Evolutionary conservation across 2,329 filamentous ascomycete genomes (phyloP).

Genomic region (Diaporthe sp.): DNA sequence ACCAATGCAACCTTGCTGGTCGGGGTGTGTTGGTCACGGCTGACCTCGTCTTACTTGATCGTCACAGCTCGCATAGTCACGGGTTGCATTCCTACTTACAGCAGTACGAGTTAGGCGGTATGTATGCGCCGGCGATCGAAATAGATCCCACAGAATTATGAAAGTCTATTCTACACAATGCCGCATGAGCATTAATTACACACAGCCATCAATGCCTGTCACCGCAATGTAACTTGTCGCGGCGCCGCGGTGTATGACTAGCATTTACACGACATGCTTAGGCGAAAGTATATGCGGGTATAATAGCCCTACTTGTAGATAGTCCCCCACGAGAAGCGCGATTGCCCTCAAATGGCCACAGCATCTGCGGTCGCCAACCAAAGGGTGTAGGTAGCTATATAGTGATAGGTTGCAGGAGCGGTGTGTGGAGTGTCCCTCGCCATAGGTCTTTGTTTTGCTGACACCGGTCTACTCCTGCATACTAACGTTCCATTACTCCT

Average conservation of each 20-base stretch:
- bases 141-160: not conserved
- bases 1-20: constrained; percentile 2
- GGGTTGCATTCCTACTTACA: not conserved
- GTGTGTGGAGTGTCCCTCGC: constrained; percentile 1
- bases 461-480: constrained; percentile 16
- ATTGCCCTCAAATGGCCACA: not conserved
- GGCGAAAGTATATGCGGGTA: constrained; percentile 23
- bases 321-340: constrained; percentile 13
- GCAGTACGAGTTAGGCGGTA: no score
- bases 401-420: constrained; percentile 15
- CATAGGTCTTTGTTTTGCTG: not conserved
- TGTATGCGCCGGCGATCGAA: not conserved
- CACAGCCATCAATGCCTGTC: constrained; percentile 15
- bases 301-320: not conserved
- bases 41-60: not conserved
- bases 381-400: constrained; percentile 13
- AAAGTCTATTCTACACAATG: not conserved
- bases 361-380: not conserved
- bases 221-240: not conserved
- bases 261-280: constrained; percentile 5
- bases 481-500: constrained; percentile 5
- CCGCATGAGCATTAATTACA: constrained; percentile 24
- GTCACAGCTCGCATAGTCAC: constrained; percentile 2
- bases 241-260: constrained; percentile 21
- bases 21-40: not conserved